Evolutionary conservation across 2,329 filamentous ascomycete genomes (phyloP).

Genomic region (Botrytis aclada): DNA sequence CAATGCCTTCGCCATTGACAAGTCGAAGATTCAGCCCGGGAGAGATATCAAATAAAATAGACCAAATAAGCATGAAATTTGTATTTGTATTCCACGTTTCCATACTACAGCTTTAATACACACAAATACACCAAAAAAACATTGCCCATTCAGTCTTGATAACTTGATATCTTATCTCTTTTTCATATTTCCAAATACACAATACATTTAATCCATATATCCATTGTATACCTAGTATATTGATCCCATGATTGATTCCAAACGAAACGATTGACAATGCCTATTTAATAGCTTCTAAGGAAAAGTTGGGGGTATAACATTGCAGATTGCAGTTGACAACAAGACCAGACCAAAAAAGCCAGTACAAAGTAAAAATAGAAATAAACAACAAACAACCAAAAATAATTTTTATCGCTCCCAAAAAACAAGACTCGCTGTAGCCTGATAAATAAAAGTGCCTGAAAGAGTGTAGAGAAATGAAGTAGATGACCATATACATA

Average conservation of each 20-base stretch:
- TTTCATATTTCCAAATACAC: not conserved
- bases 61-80: not conserved
- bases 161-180: not conserved
- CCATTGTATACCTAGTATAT: not conserved
- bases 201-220: not conserved
- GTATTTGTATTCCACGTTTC: not conserved
- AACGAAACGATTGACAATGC: slow-evolving; percentile 3
- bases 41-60: not conserved
- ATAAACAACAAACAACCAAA: not conserved
- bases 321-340: slow-evolving; percentile 2
- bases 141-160: not conserved
- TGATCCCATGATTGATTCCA: not conserved
- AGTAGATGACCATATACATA: slow-evolving; percentile 12
- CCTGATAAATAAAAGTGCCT: not conserved
- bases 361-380: not conserved
- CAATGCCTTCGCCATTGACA: not conserved
- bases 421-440: not conserved
- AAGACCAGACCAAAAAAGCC: not conserved
- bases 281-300: not conserved
- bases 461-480: slow-evolving; percentile 15
- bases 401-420: not conserved
- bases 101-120: not conserved
- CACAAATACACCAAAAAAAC: not conserved
- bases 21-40: not conserved
- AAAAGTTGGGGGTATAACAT: slow-evolving; percentile 8